A percentile compares a stretch with the other conserved stretches of the same genome.
phyloP scores from a whole-genome alignment of 1,284 basidiomycete genomes.

The Moesziomyces parantarcticus region DNA sequence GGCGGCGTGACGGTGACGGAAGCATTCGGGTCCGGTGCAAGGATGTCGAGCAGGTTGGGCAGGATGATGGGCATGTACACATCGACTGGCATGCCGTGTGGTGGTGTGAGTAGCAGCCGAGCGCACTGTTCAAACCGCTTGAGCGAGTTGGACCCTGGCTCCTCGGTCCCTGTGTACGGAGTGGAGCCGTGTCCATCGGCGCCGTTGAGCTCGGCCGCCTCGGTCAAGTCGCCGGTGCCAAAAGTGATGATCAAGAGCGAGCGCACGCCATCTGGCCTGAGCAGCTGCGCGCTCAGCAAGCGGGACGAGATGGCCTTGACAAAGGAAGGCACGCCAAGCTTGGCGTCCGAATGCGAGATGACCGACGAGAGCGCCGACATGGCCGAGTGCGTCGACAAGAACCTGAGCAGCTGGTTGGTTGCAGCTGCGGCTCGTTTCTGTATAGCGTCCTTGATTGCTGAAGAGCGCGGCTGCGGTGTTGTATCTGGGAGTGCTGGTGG shows the following conservation, averaged over 20 bases:
- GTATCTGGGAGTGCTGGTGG: not conserved
- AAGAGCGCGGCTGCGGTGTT: not conserved
- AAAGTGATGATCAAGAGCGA: slow-evolving; percentile 56
- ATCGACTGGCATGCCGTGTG: slow-evolving; percentile 39
- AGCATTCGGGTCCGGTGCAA: slow-evolving; percentile 41
- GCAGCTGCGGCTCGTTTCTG: slow-evolving; percentile 30
- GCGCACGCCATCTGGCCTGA: slow-evolving; percentile 61
- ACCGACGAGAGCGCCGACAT: slow-evolving; percentile 47
- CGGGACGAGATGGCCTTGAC: slow-evolving; percentile 46
- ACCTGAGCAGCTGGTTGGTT: slow-evolving; percentile 27
- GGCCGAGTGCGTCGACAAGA: slow-evolving; percentile 40
- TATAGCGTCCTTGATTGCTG: slow-evolving; percentile 19
- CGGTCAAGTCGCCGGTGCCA: slow-evolving; percentile 36
- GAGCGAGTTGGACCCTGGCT: slow-evolving; percentile 35
- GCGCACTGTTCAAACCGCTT: slow-evolving; percentile 41
- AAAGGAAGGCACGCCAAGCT: slow-evolving; percentile 38
- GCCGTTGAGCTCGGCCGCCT: slow-evolving; percentile 28
- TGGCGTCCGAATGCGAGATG: slow-evolving; percentile 27
- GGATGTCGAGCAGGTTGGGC: slow-evolving; percentile 44
- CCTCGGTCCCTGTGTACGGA: slow-evolving; percentile 28
- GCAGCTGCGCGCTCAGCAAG: slow-evolving; percentile 58
- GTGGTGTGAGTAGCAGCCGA: slow-evolving; percentile 48
- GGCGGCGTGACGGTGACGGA: slow-evolving; percentile 37
- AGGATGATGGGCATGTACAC: slow-evolving; percentile 42
- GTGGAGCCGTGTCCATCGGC: slow-evolving; percentile 19